These are phyloP conservation scores for Geosmithia morbida DNA, from an alignment of 2,329 filamentous ascomycete species.

Conservation along the genomic window DNA sequence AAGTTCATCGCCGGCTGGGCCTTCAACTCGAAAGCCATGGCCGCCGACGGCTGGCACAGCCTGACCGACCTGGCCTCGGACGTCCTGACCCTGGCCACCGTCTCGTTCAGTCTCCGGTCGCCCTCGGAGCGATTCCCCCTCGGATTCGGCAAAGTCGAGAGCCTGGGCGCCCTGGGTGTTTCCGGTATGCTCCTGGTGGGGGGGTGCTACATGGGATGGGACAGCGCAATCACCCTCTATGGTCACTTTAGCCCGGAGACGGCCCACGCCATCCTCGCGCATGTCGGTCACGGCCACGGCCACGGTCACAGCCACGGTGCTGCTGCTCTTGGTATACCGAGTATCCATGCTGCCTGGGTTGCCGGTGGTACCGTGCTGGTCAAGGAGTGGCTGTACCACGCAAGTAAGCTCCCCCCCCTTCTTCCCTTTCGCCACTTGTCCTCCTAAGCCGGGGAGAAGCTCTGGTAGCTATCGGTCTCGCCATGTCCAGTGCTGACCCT, in stretches of 20 bases:
- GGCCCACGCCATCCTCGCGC: constrained; percentile 46
- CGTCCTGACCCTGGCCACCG: constrained; percentile 83
- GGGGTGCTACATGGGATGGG: constrained; percentile 82
- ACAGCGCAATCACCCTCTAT: constrained; percentile 53
- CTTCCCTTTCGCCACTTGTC: not conserved
- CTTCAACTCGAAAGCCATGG: constrained; percentile 88
- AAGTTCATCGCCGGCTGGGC: constrained; percentile 87
- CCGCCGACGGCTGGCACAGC: constrained; percentile 91
- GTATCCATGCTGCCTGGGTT: constrained; percentile 89
- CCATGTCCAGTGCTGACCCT: not conserved
- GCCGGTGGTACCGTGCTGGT: constrained; percentile 78
- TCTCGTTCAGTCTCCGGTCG: constrained; percentile 81
- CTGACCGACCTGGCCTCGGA: constrained; percentile 92
- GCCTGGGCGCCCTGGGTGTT: constrained; percentile 81
- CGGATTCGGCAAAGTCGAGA: constrained; percentile 97
- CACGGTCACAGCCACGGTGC: constrained; percentile 42
- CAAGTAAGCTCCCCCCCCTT: constrained; percentile 51
- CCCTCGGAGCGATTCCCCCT: constrained; percentile 73
- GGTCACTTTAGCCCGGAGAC: constrained; percentile 60
- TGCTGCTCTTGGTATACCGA: constrained; percentile 43
- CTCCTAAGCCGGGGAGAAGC: no score
- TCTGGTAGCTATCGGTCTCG: no score
- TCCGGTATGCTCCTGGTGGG: constrained; percentile 82
- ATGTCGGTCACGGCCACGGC: constrained; percentile 48
- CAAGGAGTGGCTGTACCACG: constrained; percentile 95